Percentiles rank a stretch among this genome's conserved stretches.
phyloP scores from a whole-genome alignment of 192 early-diverging fungal species.

The Powellomyces hirtus region DNA sequence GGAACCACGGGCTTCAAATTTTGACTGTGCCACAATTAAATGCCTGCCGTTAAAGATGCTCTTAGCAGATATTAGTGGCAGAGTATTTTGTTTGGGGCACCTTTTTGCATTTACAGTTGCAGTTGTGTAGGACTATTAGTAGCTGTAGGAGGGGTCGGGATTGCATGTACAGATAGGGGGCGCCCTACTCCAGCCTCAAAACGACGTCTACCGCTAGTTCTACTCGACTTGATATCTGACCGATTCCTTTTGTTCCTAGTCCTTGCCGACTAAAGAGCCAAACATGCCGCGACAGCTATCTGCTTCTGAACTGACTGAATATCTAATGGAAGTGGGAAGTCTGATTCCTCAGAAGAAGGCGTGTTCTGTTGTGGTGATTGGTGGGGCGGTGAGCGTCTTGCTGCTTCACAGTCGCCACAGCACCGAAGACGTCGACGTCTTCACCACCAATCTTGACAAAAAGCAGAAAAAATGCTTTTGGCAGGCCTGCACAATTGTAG shows the following conservation, averaged over 20 bases:
- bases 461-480: background rate
- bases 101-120: too few relatives aligned
- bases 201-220: background rate
- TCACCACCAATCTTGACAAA: background rate
- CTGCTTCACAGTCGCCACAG: background rate
- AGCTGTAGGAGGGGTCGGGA: too few relatives aligned
- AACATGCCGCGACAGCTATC: background rate
- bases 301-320: background rate
- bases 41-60: too few relatives aligned
- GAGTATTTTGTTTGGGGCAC: too few relatives aligned
- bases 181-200: too few relatives aligned
- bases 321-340: background rate
- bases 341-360: background rate
- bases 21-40: too few relatives aligned
- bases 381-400: background rate
- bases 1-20: too few relatives aligned
- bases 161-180: too few relatives aligned
- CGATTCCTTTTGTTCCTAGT: background rate
- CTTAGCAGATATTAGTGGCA: too few relatives aligned
- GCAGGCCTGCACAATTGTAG: background rate
- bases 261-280: too few relatives aligned
- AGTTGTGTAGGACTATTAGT: too few relatives aligned
- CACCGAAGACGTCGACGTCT: background rate
- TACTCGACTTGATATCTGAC: background rate
- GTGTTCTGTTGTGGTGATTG: constrained; percentile 3